A percentile compares a stretch with the other conserved stretches of the same genome.
Evolutionary conservation across 441 rosid genomes (phyloP).

Genomic region (Bocquillonia castaneifolia): DNA sequence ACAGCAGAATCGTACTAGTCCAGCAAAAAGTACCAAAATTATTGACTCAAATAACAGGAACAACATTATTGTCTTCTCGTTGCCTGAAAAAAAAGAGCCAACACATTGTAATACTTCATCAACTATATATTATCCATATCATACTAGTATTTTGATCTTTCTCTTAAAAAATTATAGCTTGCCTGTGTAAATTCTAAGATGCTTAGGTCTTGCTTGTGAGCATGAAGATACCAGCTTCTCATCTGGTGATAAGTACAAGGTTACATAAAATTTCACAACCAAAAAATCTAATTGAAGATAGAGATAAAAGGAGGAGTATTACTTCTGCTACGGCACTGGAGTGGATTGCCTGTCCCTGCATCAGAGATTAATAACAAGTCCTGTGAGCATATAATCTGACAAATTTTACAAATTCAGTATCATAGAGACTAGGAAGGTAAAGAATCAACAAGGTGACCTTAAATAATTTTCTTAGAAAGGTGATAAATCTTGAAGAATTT

Average conservation of each 20-base stretch:
- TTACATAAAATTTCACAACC: background rate
- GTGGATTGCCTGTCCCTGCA: slow-evolving; percentile 55
- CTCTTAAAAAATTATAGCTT: background rate
- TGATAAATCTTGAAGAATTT: background rate
- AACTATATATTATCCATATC: background rate
- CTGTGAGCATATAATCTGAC: too few species aligned
- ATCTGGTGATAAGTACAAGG: slow-evolving; percentile 30
- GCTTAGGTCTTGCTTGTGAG: slow-evolving; percentile 50
- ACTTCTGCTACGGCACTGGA: slow-evolving; percentile 52
- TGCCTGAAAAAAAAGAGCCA: slow-evolving; percentile 36
- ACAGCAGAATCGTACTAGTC: slow-evolving; percentile 65
- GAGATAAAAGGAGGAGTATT: slow-evolving; percentile 6
- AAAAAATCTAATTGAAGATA: background rate
- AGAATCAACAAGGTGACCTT: too few species aligned
- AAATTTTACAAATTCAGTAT: too few species aligned
- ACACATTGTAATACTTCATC: background rate
- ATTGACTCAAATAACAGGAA: slow-evolving; percentile 65
- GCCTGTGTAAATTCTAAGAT: slow-evolving; percentile 46
- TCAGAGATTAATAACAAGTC: too few species aligned
- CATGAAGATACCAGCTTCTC: slow-evolving; percentile 63
- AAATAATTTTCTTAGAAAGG: too few species aligned
- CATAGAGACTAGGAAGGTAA: too few species aligned
- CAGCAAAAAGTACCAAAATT: slow-evolving; percentile 48
- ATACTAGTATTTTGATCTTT: background rate
- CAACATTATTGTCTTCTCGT: slow-evolving; percentile 44